phyloP scores from a whole-genome alignment of 257 asterid genomes.

The Marsdenia floribunda region DNA sequence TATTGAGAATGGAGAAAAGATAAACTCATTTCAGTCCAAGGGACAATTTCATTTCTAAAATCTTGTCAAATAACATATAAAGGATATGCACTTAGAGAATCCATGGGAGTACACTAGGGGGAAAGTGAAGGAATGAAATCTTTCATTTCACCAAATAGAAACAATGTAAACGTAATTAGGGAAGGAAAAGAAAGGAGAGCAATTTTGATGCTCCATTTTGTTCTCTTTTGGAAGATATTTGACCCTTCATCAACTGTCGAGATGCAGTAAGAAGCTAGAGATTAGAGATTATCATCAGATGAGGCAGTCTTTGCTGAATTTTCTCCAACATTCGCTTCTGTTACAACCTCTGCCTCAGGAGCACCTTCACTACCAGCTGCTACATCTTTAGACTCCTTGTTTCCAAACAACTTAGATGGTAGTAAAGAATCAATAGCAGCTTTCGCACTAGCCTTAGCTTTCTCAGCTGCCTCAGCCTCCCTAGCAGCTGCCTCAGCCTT shows the following conservation, averaged over 20 bases:
- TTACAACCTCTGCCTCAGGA: conserved; percentile 17
- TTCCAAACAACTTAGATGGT: conserved; percentile 62
- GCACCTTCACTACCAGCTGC: conserved; percentile 23
- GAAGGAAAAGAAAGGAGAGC: no score
- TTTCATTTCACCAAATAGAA: no score
- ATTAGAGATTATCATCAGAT: conserved; percentile 10
- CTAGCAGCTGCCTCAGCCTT: conserved; percentile 70
- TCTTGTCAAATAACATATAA: no score
- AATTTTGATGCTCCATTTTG: conserved; percentile 9
- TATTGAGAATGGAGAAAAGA: no score
- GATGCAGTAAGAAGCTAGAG: no score
- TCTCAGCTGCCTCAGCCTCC: conserved; percentile 74
- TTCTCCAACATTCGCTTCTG: conserved; percentile 27
- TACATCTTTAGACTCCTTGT: conserved; percentile 31
- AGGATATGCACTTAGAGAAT: no score
- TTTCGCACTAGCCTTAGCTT: conserved; percentile 62
- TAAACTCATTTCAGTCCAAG: no score
- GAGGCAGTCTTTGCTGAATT: conserved; percentile 10
- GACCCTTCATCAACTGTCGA: conserved; percentile 13
- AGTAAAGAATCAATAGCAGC: conserved; percentile 62
- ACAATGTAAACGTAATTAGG: no score
- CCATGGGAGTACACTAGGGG: no score
- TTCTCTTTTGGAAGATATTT: conserved; percentile 21
- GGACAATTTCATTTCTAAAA: no score
- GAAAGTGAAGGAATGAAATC: no score